These are phyloP conservation scores for Chaetomiaceae sp. DNA, from an alignment of 2,329 filamentous ascomycete species.

Conservation along the genomic window DNA sequence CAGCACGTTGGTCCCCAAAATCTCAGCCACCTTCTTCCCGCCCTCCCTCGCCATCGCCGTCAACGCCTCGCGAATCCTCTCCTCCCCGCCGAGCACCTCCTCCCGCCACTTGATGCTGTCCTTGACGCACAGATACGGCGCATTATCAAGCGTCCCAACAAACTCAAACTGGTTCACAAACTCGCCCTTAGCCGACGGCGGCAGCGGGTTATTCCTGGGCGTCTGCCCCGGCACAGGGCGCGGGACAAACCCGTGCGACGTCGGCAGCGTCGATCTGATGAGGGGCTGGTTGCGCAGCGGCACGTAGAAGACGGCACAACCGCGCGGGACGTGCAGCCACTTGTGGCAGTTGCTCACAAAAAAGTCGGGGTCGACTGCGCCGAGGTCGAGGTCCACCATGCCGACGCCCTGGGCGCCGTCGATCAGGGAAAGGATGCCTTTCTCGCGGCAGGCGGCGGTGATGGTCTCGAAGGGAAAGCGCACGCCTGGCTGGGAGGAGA, in stretches of 20 bases:
- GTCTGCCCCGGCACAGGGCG: conserved; percentile 16
- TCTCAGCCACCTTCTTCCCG: conserved; percentile 54
- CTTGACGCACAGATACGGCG: conserved; percentile 66
- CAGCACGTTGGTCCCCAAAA: conserved; percentile 66
- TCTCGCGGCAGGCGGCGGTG: conserved; percentile 57
- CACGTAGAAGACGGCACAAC: conserved; percentile 77
- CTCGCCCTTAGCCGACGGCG: conserved; percentile 43
- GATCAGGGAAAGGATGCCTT: conserved; percentile 67
- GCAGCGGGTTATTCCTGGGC: conserved; percentile 38
- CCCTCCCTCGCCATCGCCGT: conserved; percentile 60
- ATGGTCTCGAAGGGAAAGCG: conserved; percentile 73
- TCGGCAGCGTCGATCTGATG: conserved; percentile 71
- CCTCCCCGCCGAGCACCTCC: conserved; percentile 68
- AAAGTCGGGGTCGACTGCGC: conserved; percentile 70
- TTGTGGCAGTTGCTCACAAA: conserved; percentile 86
- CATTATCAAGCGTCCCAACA: conserved; percentile 69
- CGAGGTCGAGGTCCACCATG: conserved; percentile 68
- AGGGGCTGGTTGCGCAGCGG: conserved; percentile 70
- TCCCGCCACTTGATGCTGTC: conserved; percentile 68
- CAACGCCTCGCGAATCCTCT: conserved; percentile 61
- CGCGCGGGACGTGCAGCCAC: conserved; percentile 80
- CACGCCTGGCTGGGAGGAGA: conserved; percentile 74
- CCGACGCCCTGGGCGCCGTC: conserved; percentile 86
- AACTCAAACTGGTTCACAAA: conserved; percentile 74
- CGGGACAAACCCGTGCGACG: conserved; percentile 71